phyloP scores from a whole-genome alignment of 805 yeast species.

The Candida yuanshanica region DNA sequence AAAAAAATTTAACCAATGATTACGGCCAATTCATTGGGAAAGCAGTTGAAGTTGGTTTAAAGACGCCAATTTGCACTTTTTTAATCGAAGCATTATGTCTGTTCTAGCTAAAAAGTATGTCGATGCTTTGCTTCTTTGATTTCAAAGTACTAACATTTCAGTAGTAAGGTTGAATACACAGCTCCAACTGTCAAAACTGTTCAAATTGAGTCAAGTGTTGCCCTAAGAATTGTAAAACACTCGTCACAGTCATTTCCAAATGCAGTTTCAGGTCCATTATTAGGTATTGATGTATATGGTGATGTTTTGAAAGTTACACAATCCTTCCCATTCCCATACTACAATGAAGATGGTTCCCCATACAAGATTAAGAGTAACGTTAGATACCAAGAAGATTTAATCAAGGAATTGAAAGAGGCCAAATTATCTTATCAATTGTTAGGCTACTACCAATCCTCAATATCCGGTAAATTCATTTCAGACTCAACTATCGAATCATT shows the following conservation, averaged over 20 bases:
- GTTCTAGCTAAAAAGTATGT: slow-evolving; percentile 4
- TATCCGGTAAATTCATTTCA: slow-evolving; percentile 64
- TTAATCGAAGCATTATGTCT: not conserved
- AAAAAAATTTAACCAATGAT: not conserved
- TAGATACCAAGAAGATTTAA: slow-evolving; percentile 63
- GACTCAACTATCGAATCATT: slow-evolving; percentile 63
- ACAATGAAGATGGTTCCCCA: slow-evolving; percentile 55
- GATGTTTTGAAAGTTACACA: slow-evolving; percentile 45
- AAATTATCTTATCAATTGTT: slow-evolving; percentile 64
- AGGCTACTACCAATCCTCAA: slow-evolving; percentile 78
- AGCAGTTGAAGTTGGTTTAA: slow-evolving; percentile 1
- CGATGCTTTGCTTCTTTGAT: not conserved
- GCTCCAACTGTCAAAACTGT: slow-evolving; percentile 17
- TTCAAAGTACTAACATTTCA: slow-evolving; percentile 1
- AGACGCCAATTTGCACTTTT: not conserved
- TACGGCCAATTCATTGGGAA: not conserved
- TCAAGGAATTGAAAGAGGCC: slow-evolving; percentile 53
- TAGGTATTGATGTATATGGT: slow-evolving; percentile 62
- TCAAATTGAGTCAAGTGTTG: slow-evolving; percentile 29
- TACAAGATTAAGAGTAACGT: slow-evolving; percentile 55
- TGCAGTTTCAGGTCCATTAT: slow-evolving; percentile 62
- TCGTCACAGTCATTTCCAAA: slow-evolving; percentile 59
- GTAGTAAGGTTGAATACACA: slow-evolving; percentile 8
- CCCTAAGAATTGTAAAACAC: slow-evolving; percentile 59
- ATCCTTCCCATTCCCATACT: slow-evolving; percentile 60